Conservation (phyloP, 2,329 filamentous ascomycete species). For the Aspergillus aculeatinus region DNA sequence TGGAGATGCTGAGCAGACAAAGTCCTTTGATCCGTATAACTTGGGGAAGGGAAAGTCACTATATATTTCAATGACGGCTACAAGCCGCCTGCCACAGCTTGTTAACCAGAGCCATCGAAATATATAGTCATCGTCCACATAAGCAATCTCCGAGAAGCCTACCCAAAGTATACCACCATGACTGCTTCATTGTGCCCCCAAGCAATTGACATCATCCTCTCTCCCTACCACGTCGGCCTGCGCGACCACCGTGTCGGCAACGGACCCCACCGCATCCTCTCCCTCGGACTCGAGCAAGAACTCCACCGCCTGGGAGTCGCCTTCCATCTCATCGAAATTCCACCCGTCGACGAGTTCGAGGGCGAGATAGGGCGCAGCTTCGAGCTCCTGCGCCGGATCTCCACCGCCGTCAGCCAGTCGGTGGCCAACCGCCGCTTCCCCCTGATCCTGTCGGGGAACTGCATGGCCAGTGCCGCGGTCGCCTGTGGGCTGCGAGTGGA, state of each 20-base stretch:
- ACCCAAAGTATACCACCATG: too few species aligned
- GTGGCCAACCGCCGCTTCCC: slow-evolving; percentile 34
- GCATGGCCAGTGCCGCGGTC: slow-evolving; percentile 37
- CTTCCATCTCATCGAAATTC: slow-evolving; percentile 28
- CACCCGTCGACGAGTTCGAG: slow-evolving; percentile 37
- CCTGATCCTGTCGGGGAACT: slow-evolving; percentile 43
- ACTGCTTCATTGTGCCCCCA: not conserved
- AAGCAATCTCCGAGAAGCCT: too few species aligned
- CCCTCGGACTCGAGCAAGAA: slow-evolving; percentile 27
- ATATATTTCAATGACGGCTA: too few species aligned
- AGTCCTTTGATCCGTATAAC: too few species aligned
- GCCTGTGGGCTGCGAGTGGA: slow-evolving; percentile 33
- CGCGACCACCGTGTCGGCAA: slow-evolving; percentile 39
- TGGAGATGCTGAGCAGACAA: too few species aligned
- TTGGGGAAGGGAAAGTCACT: too few species aligned
- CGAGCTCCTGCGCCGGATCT: slow-evolving; percentile 41
- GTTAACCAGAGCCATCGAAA: too few species aligned
- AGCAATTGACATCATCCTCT: slow-evolving; percentile 36
- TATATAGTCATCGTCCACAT: too few species aligned
- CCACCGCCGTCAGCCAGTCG: slow-evolving; percentile 31
- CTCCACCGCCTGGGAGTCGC: slow-evolving; percentile 27
- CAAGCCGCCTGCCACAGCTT: too few species aligned
- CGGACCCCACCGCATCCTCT: slow-evolving; percentile 37
- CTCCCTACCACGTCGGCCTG: slow-evolving; percentile 44
- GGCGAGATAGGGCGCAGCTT: slow-evolving; percentile 44